A percentile compares a stretch with the other conserved stretches of the same genome.
These are phyloP conservation scores for Ophiosphaerella narmari DNA, from an alignment of 2,329 filamentous ascomycete genomes.

Conservation along the genomic window DNA sequence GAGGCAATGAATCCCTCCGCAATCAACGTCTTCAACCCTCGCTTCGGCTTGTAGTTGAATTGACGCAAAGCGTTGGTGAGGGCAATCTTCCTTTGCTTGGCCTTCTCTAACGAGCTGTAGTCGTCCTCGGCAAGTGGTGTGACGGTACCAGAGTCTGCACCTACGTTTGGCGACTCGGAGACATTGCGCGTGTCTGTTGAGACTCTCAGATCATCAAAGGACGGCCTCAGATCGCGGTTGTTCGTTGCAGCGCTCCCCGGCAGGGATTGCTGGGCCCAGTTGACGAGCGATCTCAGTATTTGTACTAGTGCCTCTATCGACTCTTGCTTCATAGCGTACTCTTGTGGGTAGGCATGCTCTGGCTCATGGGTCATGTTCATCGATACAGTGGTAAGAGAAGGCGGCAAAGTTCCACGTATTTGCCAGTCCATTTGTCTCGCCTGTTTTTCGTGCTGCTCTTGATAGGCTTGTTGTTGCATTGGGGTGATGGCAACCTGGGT, in stretches of 20 bases:
- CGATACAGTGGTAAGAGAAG: constrained; percentile 79
- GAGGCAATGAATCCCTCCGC: constrained; percentile 86
- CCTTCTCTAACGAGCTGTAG: constrained; percentile 89
- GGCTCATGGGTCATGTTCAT: constrained; percentile 62
- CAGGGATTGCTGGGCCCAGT: constrained; percentile 80
- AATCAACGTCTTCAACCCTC: constrained; percentile 82
- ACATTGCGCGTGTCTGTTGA: constrained; percentile 74
- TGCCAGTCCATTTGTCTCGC: constrained; percentile 77
- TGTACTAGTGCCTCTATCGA: constrained; percentile 88
- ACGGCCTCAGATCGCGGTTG: constrained; percentile 53
- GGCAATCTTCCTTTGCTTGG: constrained; percentile 92
- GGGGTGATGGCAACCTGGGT: constrained; percentile 75
- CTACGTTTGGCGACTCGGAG: constrained; percentile 64
- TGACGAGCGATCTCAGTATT: constrained; percentile 84
- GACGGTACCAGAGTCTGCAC: constrained; percentile 53
- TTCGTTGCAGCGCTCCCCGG: constrained; percentile 52
- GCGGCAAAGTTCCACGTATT: constrained; percentile 80
- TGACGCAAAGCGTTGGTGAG: constrained; percentile 84
- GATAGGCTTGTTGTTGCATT: constrained; percentile 81
- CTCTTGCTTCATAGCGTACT: constrained; percentile 89
- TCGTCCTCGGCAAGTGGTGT: constrained; percentile 73
- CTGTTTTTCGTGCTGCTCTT: constrained; percentile 72
- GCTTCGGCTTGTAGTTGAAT: constrained; percentile 98
- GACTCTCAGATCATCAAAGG: constrained; percentile 66
- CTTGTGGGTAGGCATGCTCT: constrained; percentile 77